phyloP scores from a whole-genome alignment of 176 grass and related monocot species.

The Avena sativa region DNA sequence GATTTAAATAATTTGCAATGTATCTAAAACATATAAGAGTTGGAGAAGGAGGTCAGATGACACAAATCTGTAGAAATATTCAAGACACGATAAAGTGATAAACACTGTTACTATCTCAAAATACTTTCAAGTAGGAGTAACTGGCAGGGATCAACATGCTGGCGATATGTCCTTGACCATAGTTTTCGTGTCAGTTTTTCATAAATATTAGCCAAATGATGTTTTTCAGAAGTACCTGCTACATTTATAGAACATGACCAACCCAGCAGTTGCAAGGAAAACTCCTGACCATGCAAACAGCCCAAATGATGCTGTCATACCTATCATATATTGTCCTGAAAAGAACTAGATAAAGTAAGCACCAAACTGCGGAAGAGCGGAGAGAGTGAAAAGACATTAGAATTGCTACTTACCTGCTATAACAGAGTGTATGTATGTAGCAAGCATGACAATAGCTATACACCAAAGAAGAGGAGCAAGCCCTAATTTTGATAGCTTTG shows the following conservation, averaged over 20 bases:
- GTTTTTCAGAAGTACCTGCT: slow-evolving; percentile 69
- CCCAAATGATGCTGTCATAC: slow-evolving; percentile 66
- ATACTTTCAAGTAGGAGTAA: slow-evolving; percentile 26
- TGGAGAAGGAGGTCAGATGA: slow-evolving; percentile 6
- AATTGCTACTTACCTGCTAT: slow-evolving; percentile 69
- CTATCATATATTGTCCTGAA: slow-evolving; percentile 67
- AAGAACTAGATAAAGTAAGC: slow-evolving; percentile 36
- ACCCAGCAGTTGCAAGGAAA: slow-evolving; percentile 78
- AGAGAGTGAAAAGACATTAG: not conserved
- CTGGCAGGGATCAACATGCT: slow-evolving; percentile 24
- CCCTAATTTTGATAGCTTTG: slow-evolving; percentile 82
- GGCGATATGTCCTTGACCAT: not conserved
- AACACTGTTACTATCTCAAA: not conserved
- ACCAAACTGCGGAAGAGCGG: slow-evolving; percentile 27
- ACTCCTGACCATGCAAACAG: slow-evolving; percentile 91
- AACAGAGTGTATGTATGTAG: slow-evolving; percentile 80
- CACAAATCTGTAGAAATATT: not conserved
- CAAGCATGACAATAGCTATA: slow-evolving; percentile 71
- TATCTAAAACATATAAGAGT: slow-evolving; percentile 18
- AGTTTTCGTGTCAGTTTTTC: slow-evolving; percentile 11
- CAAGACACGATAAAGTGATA: not conserved
- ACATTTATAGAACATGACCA: slow-evolving; percentile 97
- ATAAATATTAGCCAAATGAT: slow-evolving; percentile 25
- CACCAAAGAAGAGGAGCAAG: slow-evolving; percentile 91
- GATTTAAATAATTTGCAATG: not conserved